A percentile compares a stretch with the other conserved stretches of the same genome.
These are phyloP conservation scores for Blumeria graminis DNA, from an alignment of 2,329 filamentous ascomycete species.

Conservation along the genomic window DNA sequence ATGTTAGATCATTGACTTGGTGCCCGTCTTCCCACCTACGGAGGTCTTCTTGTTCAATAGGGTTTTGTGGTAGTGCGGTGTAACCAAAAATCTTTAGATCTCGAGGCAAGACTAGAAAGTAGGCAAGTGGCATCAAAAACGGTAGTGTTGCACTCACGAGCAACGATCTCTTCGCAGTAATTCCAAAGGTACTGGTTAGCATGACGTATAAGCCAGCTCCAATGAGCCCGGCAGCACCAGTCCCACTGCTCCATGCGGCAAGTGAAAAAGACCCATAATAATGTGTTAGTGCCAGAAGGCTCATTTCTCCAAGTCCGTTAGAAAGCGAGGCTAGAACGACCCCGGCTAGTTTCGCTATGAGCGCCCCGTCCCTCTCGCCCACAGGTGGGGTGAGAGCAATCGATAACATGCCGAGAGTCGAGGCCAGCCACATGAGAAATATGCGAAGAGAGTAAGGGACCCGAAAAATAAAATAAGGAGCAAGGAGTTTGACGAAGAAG, in stretches of 20 bases:
- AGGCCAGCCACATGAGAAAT: slow-evolving; percentile 47
- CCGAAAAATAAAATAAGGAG: slow-evolving; percentile 80
- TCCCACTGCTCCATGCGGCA: slow-evolving; percentile 80
- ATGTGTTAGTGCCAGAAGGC: slow-evolving; percentile 75
- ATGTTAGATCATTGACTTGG: neutral
- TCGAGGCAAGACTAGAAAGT: slow-evolving; percentile 57
- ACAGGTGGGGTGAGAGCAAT: slow-evolving; percentile 51
- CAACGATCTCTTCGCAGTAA: slow-evolving; percentile 51
- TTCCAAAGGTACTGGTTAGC: slow-evolving; percentile 54
- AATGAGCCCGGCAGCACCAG: slow-evolving; percentile 65
- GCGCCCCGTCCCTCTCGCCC: slow-evolving; percentile 26
- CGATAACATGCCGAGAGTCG: slow-evolving; percentile 67
- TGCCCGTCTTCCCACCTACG: no score
- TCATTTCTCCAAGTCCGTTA: slow-evolving; percentile 70
- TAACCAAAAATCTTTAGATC: slow-evolving; percentile 27
- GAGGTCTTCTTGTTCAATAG: slow-evolving; percentile 16
- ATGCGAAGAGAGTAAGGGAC: slow-evolving; percentile 62
- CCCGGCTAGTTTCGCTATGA: slow-evolving; percentile 55
- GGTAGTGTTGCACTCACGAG: slow-evolving; percentile 61
- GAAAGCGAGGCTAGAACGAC: slow-evolving; percentile 68
- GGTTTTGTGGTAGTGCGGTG: slow-evolving; percentile 20
- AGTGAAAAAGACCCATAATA: slow-evolving; percentile 76
- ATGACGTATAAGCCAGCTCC: slow-evolving; percentile 76
- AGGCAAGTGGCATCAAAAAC: slow-evolving; percentile 59
- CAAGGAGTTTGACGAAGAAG: slow-evolving; percentile 67